phyloP scores from a whole-genome alignment of 1,139 yeast species.

The Diutina rugosa region DNA sequence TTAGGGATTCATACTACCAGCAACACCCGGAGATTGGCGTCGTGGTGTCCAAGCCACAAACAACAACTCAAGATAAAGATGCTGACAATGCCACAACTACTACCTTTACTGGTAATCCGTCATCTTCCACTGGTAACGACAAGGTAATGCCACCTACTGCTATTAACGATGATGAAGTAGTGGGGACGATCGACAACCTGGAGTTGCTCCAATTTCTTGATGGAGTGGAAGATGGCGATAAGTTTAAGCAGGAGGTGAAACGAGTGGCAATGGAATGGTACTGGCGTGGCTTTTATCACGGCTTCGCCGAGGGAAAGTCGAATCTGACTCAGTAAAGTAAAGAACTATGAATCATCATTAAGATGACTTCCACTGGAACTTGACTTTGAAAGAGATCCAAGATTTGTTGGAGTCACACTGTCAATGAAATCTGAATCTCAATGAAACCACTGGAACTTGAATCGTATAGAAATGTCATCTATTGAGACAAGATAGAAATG shows the following conservation, averaged over 20 bases:
- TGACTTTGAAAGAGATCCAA: too few relatives aligned
- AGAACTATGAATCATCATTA: too few relatives aligned
- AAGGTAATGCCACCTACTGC: background rate
- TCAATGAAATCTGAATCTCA: too few relatives aligned
- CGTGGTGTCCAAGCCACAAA: background rate
- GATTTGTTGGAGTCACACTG: too few relatives aligned
- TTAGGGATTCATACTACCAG: background rate
- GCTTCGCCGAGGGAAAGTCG: background rate
- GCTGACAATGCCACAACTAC: too few relatives aligned
- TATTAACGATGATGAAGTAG: background rate
- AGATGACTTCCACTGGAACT: too few relatives aligned
- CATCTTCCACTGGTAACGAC: background rate
- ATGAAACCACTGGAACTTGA: too few relatives aligned
- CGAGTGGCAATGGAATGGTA: conserved; percentile 1
- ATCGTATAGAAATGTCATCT: too few relatives aligned
- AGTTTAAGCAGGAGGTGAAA: background rate
- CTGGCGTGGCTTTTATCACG: background rate
- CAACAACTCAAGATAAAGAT: too few relatives aligned
- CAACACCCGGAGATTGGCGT: background rate
- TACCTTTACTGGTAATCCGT: background rate
- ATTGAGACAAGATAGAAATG: too few relatives aligned
- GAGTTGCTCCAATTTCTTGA: background rate
- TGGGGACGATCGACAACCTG: background rate
- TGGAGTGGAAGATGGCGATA: background rate
- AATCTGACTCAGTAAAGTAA: background rate